Percentiles rank a stretch among this genome's conserved stretches.
These are phyloP conservation scores for Aspergillus sp. DNA, from an alignment of 2,329 filamentous ascomycete genomes.

Conservation along the genomic window DNA sequence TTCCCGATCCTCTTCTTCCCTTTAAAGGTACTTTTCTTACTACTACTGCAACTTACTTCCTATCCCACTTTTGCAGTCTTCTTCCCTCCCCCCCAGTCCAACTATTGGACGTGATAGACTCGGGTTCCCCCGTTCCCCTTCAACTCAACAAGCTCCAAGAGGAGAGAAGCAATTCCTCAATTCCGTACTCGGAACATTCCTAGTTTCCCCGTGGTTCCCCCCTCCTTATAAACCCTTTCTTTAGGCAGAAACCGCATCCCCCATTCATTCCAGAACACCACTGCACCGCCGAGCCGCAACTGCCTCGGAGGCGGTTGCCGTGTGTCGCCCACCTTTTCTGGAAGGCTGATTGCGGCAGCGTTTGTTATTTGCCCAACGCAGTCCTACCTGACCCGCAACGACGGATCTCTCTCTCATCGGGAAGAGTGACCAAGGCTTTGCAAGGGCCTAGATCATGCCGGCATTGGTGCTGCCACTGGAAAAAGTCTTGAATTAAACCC, in stretches of 20 bases:
- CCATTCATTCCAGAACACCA: background rate
- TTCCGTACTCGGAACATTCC: background rate
- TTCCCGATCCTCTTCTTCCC: slow-evolving; percentile 12
- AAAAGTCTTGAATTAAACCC: slow-evolving; percentile 10
- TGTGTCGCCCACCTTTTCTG: slow-evolving; percentile 8
- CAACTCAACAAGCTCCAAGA: slow-evolving; percentile 1
- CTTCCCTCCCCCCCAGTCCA: background rate
- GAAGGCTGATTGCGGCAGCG: background rate
- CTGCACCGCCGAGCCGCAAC: background rate
- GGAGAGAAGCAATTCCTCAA: background rate
- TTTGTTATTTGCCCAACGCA: slow-evolving; percentile 6
- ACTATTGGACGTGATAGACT: background rate
- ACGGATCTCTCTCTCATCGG: background rate
- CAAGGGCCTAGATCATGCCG: slow-evolving; percentile 17
- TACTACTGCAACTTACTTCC: background rate
- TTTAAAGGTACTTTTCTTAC: slow-evolving; percentile 1
- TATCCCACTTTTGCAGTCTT: background rate
- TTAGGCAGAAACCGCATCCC: slow-evolving; percentile 7
- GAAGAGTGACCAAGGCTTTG: slow-evolving; percentile 4
- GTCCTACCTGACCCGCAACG: background rate
- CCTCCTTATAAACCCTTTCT: background rate
- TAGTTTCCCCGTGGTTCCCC: background rate
- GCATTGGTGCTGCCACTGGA: slow-evolving; percentile 15
- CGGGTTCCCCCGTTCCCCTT: slow-evolving; percentile 1
- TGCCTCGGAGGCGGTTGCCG: slow-evolving; percentile 6